Evolutionary conservation across 495 filamentous ascomycete species (phyloP).

Genomic region (Podospora comata): DNA sequence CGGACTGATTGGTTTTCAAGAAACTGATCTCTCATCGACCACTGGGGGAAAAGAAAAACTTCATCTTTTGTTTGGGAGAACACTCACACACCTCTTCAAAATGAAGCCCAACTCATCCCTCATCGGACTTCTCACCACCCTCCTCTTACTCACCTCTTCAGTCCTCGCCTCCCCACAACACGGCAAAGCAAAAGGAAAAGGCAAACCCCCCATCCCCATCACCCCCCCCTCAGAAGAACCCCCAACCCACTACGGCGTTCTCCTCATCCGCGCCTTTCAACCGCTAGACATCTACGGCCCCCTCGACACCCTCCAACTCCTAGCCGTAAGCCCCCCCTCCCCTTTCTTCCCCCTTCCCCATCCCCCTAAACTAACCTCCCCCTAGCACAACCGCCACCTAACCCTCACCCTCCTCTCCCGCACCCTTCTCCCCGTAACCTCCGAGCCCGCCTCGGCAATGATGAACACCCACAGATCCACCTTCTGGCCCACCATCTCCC

Average conservation of each 20-base stretch:
- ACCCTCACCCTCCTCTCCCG: conserved; percentile 43
- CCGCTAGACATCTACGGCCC: conserved; percentile 52
- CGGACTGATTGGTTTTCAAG: no score
- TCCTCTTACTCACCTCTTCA: neutral
- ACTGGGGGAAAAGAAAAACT: no score
- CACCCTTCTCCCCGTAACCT: conserved; percentile 47
- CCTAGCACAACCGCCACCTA: conserved; percentile 23
- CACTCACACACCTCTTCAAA: neutral
- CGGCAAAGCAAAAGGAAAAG: neutral
- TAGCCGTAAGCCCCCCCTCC: conserved; percentile 29
- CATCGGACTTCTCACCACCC: neutral
- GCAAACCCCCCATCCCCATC: neutral
- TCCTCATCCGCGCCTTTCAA: conserved; percentile 31
- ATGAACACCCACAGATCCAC: conserved; percentile 23
- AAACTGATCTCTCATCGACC: no score
- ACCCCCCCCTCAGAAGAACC: neutral
- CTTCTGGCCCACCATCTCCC: conserved; percentile 41
- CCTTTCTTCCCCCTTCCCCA: no score
- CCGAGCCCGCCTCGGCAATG: conserved; percentile 13
- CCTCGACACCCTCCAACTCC: conserved; percentile 52
- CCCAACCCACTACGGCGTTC: conserved; percentile 21
- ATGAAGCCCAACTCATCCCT: neutral
- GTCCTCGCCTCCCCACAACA: neutral
- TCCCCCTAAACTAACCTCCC: no score
- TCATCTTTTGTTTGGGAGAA: no score